Evolutionary conservation across 2,329 filamentous ascomycete genomes (phyloP).

Genomic region (Pleoardoris graminearum): DNA sequence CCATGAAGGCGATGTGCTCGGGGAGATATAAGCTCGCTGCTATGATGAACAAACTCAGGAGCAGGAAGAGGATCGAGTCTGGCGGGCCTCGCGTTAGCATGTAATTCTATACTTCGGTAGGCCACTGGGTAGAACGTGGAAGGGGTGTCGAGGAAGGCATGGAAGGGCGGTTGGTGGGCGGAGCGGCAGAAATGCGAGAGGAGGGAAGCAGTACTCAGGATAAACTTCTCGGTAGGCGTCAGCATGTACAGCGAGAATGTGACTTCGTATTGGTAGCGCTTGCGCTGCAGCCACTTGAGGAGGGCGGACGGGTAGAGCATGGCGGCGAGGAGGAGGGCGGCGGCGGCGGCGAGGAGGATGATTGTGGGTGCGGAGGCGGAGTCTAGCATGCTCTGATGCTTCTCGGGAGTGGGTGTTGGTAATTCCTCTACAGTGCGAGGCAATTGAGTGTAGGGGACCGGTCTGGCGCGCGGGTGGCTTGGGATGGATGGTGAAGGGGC

Average conservation of each 20-base stretch:
- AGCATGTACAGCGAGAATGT: slow-evolving; percentile 98
- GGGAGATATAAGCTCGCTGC: slow-evolving; percentile 91
- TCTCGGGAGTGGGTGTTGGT: neutral
- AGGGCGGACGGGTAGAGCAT: slow-evolving; percentile 58
- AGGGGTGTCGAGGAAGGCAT: too few species aligned
- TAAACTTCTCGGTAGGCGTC: slow-evolving; percentile 91
- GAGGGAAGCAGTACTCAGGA: slow-evolving; percentile 74
- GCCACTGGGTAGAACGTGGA: neutral
- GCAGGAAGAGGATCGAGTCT: slow-evolving; percentile 92
- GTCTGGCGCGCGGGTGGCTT: neutral
- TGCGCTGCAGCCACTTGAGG: slow-evolving; percentile 85
- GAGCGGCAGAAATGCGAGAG: too few species aligned
- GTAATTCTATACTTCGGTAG: neutral
- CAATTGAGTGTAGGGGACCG: neutral
- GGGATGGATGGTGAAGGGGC: too few species aligned
- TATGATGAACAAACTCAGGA: slow-evolving; percentile 82
- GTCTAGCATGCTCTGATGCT: slow-evolving; percentile 30
- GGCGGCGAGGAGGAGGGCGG: slow-evolving; percentile 48
- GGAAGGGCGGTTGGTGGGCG: too few species aligned
- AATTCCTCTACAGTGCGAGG: neutral
- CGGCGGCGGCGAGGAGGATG: slow-evolving; percentile 41
- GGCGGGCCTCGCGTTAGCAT: slow-evolving; percentile 54
- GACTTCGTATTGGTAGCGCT: slow-evolving; percentile 98
- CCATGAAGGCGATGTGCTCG: slow-evolving; percentile 81
- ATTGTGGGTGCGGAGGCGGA: slow-evolving; percentile 42